These are phyloP conservation scores for Mycena maculata DNA, from an alignment of 768 basidiomycete genomes.

Conservation along the genomic window DNA sequence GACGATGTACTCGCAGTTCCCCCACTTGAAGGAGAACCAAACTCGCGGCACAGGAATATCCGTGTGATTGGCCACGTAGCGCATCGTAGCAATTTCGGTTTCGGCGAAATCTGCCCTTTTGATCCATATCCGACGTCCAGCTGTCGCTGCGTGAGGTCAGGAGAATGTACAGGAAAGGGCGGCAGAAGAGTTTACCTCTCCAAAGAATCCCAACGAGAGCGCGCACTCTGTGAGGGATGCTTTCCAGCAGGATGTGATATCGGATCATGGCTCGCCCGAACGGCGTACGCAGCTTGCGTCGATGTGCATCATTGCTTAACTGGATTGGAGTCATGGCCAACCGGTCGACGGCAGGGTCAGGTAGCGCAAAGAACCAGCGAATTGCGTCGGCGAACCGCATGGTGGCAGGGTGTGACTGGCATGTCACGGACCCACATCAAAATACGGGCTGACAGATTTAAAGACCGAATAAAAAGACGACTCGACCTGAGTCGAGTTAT, in stretches of 20 bases:
- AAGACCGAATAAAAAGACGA: not conserved
- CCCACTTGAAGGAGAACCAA: constrained; percentile 28
- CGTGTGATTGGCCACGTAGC: constrained; percentile 31
- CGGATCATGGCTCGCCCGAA: constrained; percentile 16
- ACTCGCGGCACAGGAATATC: no score
- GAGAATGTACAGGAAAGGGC: constrained; percentile 10
- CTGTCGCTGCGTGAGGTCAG: constrained; percentile 42
- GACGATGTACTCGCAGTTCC: constrained; percentile 17
- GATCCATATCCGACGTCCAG: constrained; percentile 44
- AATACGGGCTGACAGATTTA: not conserved
- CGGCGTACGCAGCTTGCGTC: not conserved
- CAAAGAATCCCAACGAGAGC: constrained; percentile 6
- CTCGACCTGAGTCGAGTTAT: not conserved
- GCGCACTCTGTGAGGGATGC: not conserved
- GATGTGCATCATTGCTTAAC: not conserved
- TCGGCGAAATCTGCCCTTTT: constrained; percentile 12
- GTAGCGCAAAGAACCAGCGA: constrained; percentile 15
- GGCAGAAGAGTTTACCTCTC: constrained; percentile 7
- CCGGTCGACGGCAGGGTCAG: constrained; percentile 7
- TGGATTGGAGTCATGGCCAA: constrained; percentile 3
- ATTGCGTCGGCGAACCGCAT: constrained; percentile 5
- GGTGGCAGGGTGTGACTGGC: not conserved
- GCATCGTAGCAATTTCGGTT: constrained; percentile 29
- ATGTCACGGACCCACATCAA: not conserved
- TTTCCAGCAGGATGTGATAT: not conserved